Evolutionary conservation across 140 eudicot genomes (phyloP).

Genomic region (Erigeron philadelphicus): DNA sequence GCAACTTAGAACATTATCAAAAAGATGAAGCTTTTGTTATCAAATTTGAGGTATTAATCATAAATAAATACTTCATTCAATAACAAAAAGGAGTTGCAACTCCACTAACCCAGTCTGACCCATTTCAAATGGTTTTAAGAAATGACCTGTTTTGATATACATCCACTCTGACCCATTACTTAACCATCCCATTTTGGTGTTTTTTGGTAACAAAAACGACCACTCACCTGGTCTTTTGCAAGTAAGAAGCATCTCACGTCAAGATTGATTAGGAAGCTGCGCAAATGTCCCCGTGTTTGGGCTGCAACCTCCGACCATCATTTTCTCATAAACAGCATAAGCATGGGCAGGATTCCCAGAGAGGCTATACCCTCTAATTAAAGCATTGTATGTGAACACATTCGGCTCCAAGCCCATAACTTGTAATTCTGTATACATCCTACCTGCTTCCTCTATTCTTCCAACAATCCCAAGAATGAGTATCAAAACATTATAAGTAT

Average conservation of each 20-base stretch:
- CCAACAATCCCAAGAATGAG: constrained; percentile 72
- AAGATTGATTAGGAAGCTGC: constrained; percentile 77
- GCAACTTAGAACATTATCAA: not conserved
- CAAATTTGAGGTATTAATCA: not conserved
- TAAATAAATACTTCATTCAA: not conserved
- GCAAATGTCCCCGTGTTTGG: constrained; percentile 87
- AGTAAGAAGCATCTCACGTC: constrained; percentile 22
- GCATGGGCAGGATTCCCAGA: constrained; percentile 71
- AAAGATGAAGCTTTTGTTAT: not conserved
- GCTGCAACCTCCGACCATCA: constrained; percentile 92
- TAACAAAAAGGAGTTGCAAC: not conserved
- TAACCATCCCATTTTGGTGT: not conserved
- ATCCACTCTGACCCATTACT: not conserved
- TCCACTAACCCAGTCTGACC: not conserved
- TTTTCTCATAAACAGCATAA: constrained; percentile 75
- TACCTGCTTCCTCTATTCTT: constrained; percentile 67
- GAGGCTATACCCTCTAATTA: constrained; percentile 73
- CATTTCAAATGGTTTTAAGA: not conserved
- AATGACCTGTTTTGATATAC: not conserved
- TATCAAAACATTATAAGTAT: constrained; percentile 75
- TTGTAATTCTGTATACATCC: constrained; percentile 59
- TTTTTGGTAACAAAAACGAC: not conserved
- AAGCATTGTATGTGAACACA: constrained; percentile 80
- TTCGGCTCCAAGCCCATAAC: constrained; percentile 71
- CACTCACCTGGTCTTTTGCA: constrained; percentile 20